Conservation (phyloP, 257 asterid species). For the Primulina eburnea region DNA sequence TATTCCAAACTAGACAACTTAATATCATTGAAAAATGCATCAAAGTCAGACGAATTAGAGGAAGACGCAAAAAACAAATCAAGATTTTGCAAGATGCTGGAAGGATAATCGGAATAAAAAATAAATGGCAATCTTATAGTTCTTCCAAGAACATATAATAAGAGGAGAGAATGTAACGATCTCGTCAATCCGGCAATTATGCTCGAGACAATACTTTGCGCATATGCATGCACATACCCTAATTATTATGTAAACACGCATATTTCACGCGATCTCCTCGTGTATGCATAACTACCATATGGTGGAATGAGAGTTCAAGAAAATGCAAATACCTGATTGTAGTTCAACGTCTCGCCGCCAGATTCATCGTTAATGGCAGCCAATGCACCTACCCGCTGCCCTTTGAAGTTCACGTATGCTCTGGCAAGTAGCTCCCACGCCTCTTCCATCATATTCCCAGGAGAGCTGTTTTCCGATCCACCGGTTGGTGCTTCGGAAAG, state of each 20-base stretch:
- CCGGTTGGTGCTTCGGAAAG: slow-evolving; percentile 25
- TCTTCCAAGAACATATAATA: too few relatives aligned
- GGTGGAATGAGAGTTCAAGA: neutral
- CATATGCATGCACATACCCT: neutral
- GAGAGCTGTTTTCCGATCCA: slow-evolving; percentile 28
- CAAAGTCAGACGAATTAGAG: slow-evolving; percentile 5
- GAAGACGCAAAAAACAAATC: neutral
- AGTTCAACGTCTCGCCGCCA: slow-evolving; percentile 46
- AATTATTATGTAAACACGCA: neutral
- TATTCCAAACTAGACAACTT: too few relatives aligned
- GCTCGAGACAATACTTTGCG: too few relatives aligned
- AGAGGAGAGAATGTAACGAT: too few relatives aligned
- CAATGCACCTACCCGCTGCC: slow-evolving; percentile 40
- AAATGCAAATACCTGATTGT: slow-evolving; percentile 45
- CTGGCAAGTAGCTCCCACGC: slow-evolving; percentile 44
- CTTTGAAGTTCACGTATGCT: slow-evolving; percentile 37
- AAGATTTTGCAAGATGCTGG: too few relatives aligned
- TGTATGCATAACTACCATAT: neutral
- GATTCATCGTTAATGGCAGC: slow-evolving; percentile 38
- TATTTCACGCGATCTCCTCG: neutral
- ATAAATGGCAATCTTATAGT: too few relatives aligned
- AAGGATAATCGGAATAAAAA: too few relatives aligned
- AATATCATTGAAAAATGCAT: neutral
- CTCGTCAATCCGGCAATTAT: too few relatives aligned
- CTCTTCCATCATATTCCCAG: slow-evolving; percentile 42